Percentiles rank a stretch among this genome's conserved stretches.
Evolutionary conservation across 129 eudicot species (phyloP).

Genomic region (Oenanthe sinensis): DNA sequence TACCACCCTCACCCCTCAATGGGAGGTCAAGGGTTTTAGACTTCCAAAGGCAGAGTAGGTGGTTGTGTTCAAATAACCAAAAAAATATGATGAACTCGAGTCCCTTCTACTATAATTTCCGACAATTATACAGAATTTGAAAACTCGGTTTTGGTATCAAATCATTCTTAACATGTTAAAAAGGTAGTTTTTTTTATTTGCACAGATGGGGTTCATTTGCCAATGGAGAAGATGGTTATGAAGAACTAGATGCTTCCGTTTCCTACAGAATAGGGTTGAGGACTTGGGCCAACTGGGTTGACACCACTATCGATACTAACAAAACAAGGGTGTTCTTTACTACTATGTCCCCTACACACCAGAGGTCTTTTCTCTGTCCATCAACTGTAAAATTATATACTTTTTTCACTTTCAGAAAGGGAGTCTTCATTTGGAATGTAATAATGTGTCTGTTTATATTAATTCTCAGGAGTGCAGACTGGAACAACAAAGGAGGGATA

Average conservation of each 20-base stretch:
- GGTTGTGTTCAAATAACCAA: too few relatives aligned
- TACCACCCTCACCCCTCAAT: background rate
- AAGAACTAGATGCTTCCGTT: conserved; percentile 68
- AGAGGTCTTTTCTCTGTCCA: conserved; percentile 34
- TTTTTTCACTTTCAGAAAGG: background rate
- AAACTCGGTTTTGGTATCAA: background rate
- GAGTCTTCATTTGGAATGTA: background rate
- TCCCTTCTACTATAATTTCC: background rate
- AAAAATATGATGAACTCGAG: background rate
- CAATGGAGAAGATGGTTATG: conserved; percentile 84
- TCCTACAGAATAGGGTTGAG: conserved; percentile 72
- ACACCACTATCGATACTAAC: conserved; percentile 57
- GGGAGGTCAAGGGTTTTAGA: too few relatives aligned
- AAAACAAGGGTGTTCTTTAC: conserved; percentile 80
- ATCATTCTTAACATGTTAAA: background rate
- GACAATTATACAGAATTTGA: too few relatives aligned
- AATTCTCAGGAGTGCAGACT: conserved; percentile 59
- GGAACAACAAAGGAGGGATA: conserved; percentile 57
- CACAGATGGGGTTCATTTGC: conserved; percentile 94
- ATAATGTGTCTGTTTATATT: background rate
- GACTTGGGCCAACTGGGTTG: conserved; percentile 99
- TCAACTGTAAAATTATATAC: background rate
- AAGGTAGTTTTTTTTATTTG: background rate
- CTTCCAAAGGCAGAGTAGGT: too few relatives aligned
- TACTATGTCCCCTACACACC: conserved; percentile 97